phyloP scores from a whole-genome alignment of 129 eudicot species.

The Scalesia atractyloides region DNA sequence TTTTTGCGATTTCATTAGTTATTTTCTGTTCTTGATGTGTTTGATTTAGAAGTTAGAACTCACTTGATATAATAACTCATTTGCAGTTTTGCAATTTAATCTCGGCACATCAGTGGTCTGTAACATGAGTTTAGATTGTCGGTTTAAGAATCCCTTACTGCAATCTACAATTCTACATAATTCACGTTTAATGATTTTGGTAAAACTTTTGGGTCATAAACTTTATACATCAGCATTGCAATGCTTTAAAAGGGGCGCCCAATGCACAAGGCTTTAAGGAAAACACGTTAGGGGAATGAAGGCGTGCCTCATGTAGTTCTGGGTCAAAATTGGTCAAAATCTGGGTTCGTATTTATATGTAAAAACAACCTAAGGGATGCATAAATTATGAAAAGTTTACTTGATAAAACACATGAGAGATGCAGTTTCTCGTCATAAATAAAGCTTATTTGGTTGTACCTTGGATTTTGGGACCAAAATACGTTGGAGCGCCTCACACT shows the following conservation, averaged over 20 bases:
- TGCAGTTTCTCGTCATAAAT: too few relatives aligned
- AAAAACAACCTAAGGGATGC: too few relatives aligned
- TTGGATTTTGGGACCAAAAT: background rate
- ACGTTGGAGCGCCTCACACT: background rate
- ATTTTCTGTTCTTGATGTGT: background rate
- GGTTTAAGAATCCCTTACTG: background rate
- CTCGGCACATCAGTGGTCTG: background rate
- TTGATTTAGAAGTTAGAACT: background rate
- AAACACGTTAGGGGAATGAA: too few relatives aligned
- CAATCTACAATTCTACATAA: background rate
- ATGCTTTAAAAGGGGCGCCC: too few relatives aligned
- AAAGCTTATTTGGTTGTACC: too few relatives aligned
- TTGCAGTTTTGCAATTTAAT: constrained; percentile 12
- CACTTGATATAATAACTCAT: background rate
- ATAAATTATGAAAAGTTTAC: too few relatives aligned
- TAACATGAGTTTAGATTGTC: background rate
- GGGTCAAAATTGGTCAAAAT: too few relatives aligned
- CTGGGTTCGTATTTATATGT: too few relatives aligned
- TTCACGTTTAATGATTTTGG: constrained; percentile 4
- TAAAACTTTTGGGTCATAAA: background rate
- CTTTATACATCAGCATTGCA: too few relatives aligned
- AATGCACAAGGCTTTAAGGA: too few relatives aligned
- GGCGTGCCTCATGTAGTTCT: too few relatives aligned
- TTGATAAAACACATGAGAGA: too few relatives aligned
- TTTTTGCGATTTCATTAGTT: background rate